Percentiles rank a stretch among this genome's conserved stretches.
These are phyloP conservation scores for Lodderomyces metapsilosis DNA, from an alignment of 1,139 yeast species.

Conservation along the genomic window DNA sequence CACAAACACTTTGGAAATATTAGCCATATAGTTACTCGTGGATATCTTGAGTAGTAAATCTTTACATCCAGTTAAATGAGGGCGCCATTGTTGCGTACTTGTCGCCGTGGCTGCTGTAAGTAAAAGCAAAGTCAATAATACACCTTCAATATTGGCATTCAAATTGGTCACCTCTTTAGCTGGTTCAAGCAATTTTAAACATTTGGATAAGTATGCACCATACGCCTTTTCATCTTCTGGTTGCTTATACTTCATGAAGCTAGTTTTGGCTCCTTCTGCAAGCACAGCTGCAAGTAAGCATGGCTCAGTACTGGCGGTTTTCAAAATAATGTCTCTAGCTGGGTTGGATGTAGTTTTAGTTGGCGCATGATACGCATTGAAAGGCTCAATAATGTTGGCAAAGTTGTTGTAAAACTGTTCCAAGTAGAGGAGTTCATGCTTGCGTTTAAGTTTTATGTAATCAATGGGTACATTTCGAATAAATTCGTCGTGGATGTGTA, in stretches of 20 bases:
- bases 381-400: constrained; percentile 54
- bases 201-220: constrained; percentile 54
- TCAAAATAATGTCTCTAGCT: constrained; percentile 54
- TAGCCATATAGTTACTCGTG: constrained; percentile 3
- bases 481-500: constrained; percentile 8
- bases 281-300: constrained; percentile 59
- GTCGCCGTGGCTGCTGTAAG: constrained; percentile 66
- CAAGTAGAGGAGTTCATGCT: constrained; percentile 45
- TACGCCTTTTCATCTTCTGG: constrained; percentile 46
- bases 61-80: constrained; percentile 66
- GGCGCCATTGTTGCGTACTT: constrained; percentile 60
- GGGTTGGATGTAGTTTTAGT: constrained; percentile 38
- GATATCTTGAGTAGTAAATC: constrained; percentile 36
- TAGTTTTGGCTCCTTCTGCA: constrained; percentile 63
- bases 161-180: constrained; percentile 27
- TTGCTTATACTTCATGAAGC: constrained; percentile 28
- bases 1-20: constrained; percentile 37
- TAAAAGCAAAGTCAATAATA: constrained; percentile 57
- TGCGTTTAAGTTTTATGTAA: constrained; percentile 30
- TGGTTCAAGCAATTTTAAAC: constrained; percentile 49
- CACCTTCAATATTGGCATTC: constrained; percentile 54
- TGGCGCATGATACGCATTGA: constrained; percentile 38
- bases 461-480: constrained; percentile 15
- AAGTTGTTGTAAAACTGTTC: constrained; percentile 54
- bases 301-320: constrained; percentile 53